phyloP scores from a whole-genome alignment of 2,329 filamentous ascomycete species.

The Cryphonectria naterciae region DNA sequence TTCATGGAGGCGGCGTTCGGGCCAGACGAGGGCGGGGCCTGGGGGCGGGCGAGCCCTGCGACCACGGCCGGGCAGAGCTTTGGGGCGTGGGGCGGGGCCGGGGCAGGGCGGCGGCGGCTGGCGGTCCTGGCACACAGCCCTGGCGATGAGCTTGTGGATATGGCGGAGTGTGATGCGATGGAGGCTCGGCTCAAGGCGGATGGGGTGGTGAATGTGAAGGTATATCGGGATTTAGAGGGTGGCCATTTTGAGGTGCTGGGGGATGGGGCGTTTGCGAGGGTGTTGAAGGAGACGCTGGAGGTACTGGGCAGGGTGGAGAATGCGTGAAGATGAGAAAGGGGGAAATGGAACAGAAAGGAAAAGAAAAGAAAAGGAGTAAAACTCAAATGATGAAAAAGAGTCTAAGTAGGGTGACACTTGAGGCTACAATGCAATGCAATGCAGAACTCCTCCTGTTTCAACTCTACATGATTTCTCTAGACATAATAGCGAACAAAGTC shows the following conservation, averaged over 20 bases:
- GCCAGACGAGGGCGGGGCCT: constrained; percentile 45
- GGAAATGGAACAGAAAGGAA: background rate
- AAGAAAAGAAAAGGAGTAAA: background rate
- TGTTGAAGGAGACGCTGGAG: constrained; percentile 42
- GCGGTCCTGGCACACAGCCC: constrained; percentile 50
- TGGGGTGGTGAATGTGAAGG: constrained; percentile 42
- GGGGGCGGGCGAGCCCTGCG: constrained; percentile 61
- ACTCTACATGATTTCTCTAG: background rate
- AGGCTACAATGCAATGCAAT: background rate
- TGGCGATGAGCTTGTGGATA: constrained; percentile 56
- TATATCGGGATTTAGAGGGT: constrained; percentile 54
- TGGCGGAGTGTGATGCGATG: constrained; percentile 63
- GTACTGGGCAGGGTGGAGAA: constrained; percentile 28
- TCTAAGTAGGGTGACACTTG: background rate
- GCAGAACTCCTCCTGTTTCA: background rate
- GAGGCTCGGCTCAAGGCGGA: constrained; percentile 47
- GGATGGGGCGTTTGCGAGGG: constrained; percentile 58
- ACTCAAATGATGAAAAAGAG: too few relatives aligned
- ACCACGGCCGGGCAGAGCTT: constrained; percentile 47
- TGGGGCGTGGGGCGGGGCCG: constrained; percentile 41
- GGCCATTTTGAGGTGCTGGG: constrained; percentile 68
- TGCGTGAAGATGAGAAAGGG: background rate
- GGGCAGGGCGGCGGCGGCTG: constrained; percentile 33
- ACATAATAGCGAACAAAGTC: background rate
- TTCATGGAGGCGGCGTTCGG: constrained; percentile 68